Base-by-base conservation (phyloP, 2,329 filamentous ascomycete genomes). In the Pezicula rhizophila region DNA sequence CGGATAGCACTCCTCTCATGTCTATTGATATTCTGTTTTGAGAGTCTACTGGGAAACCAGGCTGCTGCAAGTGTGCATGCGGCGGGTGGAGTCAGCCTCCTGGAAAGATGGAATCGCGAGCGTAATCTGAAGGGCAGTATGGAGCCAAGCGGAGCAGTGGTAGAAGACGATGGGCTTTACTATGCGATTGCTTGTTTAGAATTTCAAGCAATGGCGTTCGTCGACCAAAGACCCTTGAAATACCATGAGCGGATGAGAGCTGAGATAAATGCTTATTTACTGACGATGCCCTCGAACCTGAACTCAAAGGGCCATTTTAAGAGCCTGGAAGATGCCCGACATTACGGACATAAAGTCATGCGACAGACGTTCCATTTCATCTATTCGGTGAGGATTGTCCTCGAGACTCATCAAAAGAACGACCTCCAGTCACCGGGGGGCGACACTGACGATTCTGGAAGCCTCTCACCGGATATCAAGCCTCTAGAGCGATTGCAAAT, bases 351-450 rank as follows among this genome's bases (percentile, higher is more conserved):
- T 18, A 20, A 40, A 11, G 46, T 52, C n/a, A 49, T 52, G 47
- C 42, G 52, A 28, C 31, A 46, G 26, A 52, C 51, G 14, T 37
- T 52, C 31, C 49, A 53, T 34, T 53, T 53, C 20, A 45, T 44
- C 12, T 12, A 20, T 33, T n/a, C 34, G 12, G 47, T 40, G 1
- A 26, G 49, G 15, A 42, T 14, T 10, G 31, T 25, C 25, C 12
- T 43, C 10, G 26, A 11, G 7, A 31, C 5, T 12, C 14, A 43
- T 8, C 10, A 26, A 18, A n/a, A 14, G 18, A n/a, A 10, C 6
- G 17, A 12, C 17, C 7, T 11, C 17, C 17, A 6, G 2, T 11
- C 35, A 23, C 6, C 23, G 12, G 14, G 20, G 1, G 3, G 10
- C 3, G 14, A 37, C 10, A n/a, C n/a, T 8, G 41, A 40, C 3